Evolutionary conservation across 495 filamentous ascomycete species (phyloP).

Genomic region (Penicillium egyptiacum): DNA sequence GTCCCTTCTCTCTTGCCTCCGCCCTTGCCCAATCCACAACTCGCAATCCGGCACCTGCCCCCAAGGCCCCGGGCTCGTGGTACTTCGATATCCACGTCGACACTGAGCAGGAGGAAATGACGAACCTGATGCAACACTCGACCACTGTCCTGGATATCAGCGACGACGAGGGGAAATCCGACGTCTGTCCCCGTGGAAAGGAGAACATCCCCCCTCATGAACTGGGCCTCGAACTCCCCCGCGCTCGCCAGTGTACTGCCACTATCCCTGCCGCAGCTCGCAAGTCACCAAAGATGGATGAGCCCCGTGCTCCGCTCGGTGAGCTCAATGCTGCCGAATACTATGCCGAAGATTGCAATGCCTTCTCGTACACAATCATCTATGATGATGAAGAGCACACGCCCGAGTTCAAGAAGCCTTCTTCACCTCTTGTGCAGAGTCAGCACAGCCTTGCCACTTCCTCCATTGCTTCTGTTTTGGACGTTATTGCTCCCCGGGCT

Average conservation of each 20-base stretch:
- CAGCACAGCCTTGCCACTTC: slow-evolving; percentile 14
- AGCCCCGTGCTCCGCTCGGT: slow-evolving; percentile 64
- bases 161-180: slow-evolving; percentile 50
- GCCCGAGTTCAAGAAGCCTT: slow-evolving; percentile 23
- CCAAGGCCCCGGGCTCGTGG: slow-evolving; percentile 66
- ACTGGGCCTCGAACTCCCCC: slow-evolving; percentile 35
- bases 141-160: slow-evolving; percentile 82
- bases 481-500: slow-evolving; percentile 41
- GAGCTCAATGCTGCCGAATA: slow-evolving; percentile 72
- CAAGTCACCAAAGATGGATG: slow-evolving; percentile 45
- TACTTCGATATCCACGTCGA: slow-evolving; percentile 96
- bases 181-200: slow-evolving; percentile 66
- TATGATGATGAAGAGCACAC: slow-evolving; percentile 52
- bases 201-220: slow-evolving; percentile 76
- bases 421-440: slow-evolving; percentile 11
- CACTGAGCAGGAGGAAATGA: slow-evolving; percentile 80
- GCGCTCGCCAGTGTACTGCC: slow-evolving; percentile 20
- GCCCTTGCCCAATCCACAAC: slow-evolving; percentile 55
- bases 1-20: slow-evolving; percentile 76
- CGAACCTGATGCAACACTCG: slow-evolving; percentile 87
- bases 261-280: slow-evolving; percentile 26
- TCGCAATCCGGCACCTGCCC: slow-evolving; percentile 26
- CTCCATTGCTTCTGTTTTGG: slow-evolving; percentile 37
- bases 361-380: slow-evolving; percentile 57
- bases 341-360: slow-evolving; percentile 67